A percentile compares a stretch with the other conserved stretches of the same genome.
Evolutionary conservation across 2,329 filamentous ascomycete genomes (phyloP).

Genomic region (Ophiocordyceps australis): DNA sequence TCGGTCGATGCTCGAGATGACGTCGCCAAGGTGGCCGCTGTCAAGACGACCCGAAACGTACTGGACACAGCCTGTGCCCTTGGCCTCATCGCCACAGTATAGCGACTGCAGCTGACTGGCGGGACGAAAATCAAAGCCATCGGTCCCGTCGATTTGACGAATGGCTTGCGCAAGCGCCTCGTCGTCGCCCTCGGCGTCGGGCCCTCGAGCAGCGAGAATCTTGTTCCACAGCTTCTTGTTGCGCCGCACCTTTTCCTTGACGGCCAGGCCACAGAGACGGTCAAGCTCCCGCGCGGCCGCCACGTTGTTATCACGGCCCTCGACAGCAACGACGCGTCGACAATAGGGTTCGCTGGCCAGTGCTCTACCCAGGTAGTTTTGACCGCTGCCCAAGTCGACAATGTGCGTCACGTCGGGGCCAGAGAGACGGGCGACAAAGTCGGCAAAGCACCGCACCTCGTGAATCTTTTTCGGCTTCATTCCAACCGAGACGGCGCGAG

Average conservation of each 20-base stretch:
- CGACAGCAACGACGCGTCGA: conserved; percentile 75
- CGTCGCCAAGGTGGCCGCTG: conserved; percentile 51
- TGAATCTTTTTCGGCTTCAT: conserved; percentile 96
- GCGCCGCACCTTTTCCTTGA: conserved; percentile 53
- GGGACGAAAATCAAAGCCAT: conserved; percentile 26
- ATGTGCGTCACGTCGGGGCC: conserved; percentile 58
- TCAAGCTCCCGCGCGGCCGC: conserved; percentile 71
- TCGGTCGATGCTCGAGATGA: conserved; percentile 41
- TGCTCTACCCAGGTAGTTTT: conserved; percentile 85
- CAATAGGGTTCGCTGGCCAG: conserved; percentile 76
- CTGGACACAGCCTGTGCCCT: conserved; percentile 53
- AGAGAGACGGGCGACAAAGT: conserved; percentile 51
- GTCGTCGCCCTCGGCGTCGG: conserved; percentile 19
- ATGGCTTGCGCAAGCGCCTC: conserved; percentile 14
- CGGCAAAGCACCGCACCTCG: conserved; percentile 82
- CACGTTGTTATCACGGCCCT: conserved; percentile 75
- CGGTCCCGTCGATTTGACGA: conserved; percentile 14
- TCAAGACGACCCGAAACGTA: conserved; percentile 62
- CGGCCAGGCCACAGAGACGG: conserved; percentile 57
- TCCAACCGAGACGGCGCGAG: conserved; percentile 59
- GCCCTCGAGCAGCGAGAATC: conserved; percentile 20
- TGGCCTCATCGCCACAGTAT: conserved; percentile 39
- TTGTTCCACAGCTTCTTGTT: conserved; percentile 67
- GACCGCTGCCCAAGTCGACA: conserved; percentile 89
- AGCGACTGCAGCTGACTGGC: conserved; percentile 26